Evolutionary conservation across 495 filamentous ascomycete genomes (phyloP).

Genomic region (Mytilinidion resinicola): DNA sequence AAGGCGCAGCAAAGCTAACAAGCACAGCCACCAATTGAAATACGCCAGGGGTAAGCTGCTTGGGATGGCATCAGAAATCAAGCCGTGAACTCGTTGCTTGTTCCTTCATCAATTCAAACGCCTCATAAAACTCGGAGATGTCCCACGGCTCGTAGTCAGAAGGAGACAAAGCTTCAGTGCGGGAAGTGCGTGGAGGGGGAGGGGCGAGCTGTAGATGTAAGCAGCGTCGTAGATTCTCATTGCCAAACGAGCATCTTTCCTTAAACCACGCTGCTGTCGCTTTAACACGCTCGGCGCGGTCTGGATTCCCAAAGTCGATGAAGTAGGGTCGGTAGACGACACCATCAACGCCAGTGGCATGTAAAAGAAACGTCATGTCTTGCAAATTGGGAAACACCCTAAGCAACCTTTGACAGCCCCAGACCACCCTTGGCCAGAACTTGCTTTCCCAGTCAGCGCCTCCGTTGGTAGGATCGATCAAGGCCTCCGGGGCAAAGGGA

Average conservation of each 20-base stretch:
- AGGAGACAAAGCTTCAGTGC: not conserved
- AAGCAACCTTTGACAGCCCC: not conserved
- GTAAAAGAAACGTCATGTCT: not conserved
- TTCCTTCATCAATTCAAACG: not conserved
- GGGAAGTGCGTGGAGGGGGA: not conserved
- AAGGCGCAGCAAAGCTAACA: too few species aligned
- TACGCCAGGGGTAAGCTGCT: too few species aligned
- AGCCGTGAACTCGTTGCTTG: too few species aligned
- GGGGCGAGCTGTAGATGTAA: not conserved
- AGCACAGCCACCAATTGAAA: too few species aligned
- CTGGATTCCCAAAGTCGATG: not conserved
- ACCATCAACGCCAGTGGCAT: not conserved
- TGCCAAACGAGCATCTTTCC: not conserved
- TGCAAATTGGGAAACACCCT: not conserved
- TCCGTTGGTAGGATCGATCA: not conserved
- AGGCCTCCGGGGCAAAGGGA: not conserved
- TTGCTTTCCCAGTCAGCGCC: not conserved
- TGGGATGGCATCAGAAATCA: too few species aligned
- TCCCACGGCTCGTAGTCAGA: not conserved
- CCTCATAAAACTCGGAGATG: not conserved
- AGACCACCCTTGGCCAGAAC: not conserved
- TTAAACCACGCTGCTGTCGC: not conserved
- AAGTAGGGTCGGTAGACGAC: not conserved
- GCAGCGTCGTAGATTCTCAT: not conserved
- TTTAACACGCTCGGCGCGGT: not conserved